Evolutionary conservation across 176 grass and related monocot genomes (phyloP).

Genomic region (Cenchrus fungigraminus): DNA sequence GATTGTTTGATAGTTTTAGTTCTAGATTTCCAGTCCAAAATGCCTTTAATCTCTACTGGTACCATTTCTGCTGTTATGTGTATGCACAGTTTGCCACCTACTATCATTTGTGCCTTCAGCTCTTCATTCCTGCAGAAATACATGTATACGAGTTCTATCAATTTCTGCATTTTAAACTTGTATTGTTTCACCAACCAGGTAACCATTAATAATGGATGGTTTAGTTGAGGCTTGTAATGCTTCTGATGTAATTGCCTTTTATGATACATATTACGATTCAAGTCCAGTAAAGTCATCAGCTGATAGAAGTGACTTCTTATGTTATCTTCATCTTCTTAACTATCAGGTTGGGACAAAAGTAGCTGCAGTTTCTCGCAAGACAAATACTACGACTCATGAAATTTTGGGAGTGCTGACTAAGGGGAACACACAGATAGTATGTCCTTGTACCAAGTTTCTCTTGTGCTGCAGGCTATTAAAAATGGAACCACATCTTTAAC

Average conservation of each 20-base stretch:
- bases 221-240: not conserved
- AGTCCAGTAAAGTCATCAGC: not conserved
- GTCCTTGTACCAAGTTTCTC: slow-evolving; percentile 28
- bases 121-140: not conserved
- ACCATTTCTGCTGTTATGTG: not conserved
- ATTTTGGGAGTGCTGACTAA: slow-evolving; percentile 92
- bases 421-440: slow-evolving; percentile 94
- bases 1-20: not conserved
- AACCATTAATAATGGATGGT: not conserved
- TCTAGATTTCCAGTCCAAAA: not conserved
- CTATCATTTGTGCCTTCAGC: not conserved
- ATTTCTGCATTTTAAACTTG: not conserved
- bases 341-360: slow-evolving; percentile 93
- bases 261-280: not conserved
- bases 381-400: slow-evolving; percentile 97
- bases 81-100: not conserved
- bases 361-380: slow-evolving; percentile 92
- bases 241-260: slow-evolving; percentile 26
- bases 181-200: not conserved
- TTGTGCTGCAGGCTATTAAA: slow-evolving; percentile 24
- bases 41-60: not conserved
- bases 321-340: slow-evolving; percentile 19
- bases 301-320: slow-evolving; percentile 6
- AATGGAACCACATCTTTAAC: slow-evolving; percentile 19
- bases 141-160: not conserved